A percentile compares a stretch with the other conserved stretches of the same genome.
phyloP scores from a whole-genome alignment of 108 stramenopile species.

The Chaetoceros muelleri region DNA sequence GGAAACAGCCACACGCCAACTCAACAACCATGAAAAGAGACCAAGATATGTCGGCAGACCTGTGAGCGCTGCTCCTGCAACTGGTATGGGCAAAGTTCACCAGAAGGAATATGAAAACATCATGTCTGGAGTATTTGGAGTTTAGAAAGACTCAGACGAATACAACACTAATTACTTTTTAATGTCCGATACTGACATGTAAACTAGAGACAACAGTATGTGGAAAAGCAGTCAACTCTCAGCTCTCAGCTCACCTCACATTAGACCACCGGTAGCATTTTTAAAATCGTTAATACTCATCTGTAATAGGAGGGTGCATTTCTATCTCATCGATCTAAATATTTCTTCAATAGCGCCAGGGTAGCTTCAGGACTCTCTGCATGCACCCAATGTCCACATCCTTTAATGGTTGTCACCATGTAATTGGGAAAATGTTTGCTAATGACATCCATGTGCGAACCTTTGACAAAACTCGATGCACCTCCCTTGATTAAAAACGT shows the following conservation, averaged over 20 bases:
- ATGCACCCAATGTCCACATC: constrained; percentile 94
- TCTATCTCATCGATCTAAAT: constrained; percentile 63
- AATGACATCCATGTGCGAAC: constrained; percentile 70
- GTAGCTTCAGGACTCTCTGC: constrained; percentile 86
- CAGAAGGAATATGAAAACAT: constrained; percentile 76
- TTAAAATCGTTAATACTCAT: too few relatives aligned
- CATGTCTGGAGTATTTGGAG: constrained; percentile 81
- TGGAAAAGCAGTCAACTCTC: too few relatives aligned
- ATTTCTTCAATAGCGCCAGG: constrained; percentile 62
- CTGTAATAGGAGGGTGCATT: too few relatives aligned
- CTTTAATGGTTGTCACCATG: constrained; percentile 80
- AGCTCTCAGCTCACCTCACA: too few relatives aligned
- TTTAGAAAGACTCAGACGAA: too few relatives aligned
- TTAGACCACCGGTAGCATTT: too few relatives aligned
- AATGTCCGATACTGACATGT: too few relatives aligned
- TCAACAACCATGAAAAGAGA: constrained; percentile 84
- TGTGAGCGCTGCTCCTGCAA: constrained; percentile 93
- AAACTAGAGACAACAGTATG: too few relatives aligned
- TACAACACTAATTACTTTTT: too few relatives aligned
- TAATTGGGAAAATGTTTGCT: constrained; percentile 83
- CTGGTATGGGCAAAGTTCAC: constrained; percentile 88
- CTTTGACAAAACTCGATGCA: constrained; percentile 84
- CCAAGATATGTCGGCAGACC: constrained; percentile 89
- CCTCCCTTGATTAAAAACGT: constrained; percentile 87
- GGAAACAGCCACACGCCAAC: constrained; percentile 89